Evolutionary conservation across 1,139 yeast species (phyloP).

Genomic region (Lodderomyces oxycetoniae): DNA sequence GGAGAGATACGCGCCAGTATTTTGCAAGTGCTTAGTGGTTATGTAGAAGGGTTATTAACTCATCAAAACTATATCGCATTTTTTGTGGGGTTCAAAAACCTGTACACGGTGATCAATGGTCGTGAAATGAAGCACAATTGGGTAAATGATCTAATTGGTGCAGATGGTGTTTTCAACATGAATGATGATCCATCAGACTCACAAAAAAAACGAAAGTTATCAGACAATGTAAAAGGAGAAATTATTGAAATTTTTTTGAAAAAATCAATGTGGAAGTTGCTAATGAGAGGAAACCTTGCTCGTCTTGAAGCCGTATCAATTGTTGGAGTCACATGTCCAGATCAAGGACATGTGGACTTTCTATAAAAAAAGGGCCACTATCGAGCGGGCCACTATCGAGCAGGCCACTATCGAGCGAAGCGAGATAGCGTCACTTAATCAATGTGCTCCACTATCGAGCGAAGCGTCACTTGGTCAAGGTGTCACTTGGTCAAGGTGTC

Average conservation of each 20-base stretch:
- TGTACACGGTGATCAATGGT: conserved; percentile 34
- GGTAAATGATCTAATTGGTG: conserved; percentile 27
- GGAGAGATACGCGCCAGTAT: conserved; percentile 24
- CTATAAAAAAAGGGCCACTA: too few relatives aligned
- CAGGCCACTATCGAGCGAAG: too few relatives aligned
- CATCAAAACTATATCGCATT: conserved; percentile 21
- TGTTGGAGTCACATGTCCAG: conserved; percentile 24
- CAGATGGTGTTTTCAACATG: background rate
- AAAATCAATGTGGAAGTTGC: conserved; percentile 33
- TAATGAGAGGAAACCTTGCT: conserved; percentile 21
- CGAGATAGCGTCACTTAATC: too few relatives aligned
- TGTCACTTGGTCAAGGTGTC: too few relatives aligned
- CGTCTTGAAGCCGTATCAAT: conserved; percentile 29
- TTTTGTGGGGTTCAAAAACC: conserved; percentile 25
- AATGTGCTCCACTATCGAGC: too few relatives aligned
- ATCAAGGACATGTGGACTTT: conserved; percentile 6
- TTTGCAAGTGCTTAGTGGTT: conserved; percentile 23
- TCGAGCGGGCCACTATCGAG: too few relatives aligned
- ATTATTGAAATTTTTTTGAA: conserved; percentile 31
- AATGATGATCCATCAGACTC: conserved; percentile 11
- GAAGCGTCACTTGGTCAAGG: too few relatives aligned
- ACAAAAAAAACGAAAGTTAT: conserved; percentile 8
- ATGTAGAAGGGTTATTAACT: conserved; percentile 19
- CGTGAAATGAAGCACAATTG: conserved; percentile 33
- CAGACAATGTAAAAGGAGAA: conserved; percentile 23